phyloP scores from a whole-genome alignment of 805 yeast species.

The Kluyveromyces lactis region DNA sequence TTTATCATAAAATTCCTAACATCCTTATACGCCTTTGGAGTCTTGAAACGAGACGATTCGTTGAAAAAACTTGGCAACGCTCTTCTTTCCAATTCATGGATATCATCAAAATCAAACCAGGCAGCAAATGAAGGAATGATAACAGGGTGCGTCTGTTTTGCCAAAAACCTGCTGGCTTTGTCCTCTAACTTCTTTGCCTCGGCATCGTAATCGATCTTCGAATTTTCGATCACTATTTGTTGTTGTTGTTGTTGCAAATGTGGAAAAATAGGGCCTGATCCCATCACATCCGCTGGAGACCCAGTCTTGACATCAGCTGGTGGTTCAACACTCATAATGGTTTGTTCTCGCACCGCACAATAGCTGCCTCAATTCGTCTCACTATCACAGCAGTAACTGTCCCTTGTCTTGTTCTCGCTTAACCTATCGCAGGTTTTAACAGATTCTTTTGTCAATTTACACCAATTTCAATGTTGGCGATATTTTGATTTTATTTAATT shows the following conservation, averaged over 20 bases:
- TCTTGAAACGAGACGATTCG: constrained; percentile 62
- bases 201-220: constrained; percentile 24
- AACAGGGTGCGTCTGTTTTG: constrained; percentile 69
- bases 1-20: constrained; percentile 86
- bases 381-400: no score
- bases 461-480: no score
- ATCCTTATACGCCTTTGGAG: constrained; percentile 71
- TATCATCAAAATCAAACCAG: constrained; percentile 71
- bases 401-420: no score
- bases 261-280: constrained; percentile 19
- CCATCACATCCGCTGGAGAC: constrained; percentile 4
- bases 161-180: constrained; percentile 26
- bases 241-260: constrained; percentile 21
- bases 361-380: not conserved
- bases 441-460: no score
- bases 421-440: no score
- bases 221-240: constrained; percentile 11
- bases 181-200: constrained; percentile 30
- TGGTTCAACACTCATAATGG: constrained; percentile 1
- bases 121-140: constrained; percentile 80
- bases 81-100: constrained; percentile 72
- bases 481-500: no score
- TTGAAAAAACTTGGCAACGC: constrained; percentile 85
- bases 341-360: not conserved
- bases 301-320: not conserved